Base-by-base conservation (phyloP, 169 alveolate species). In the Eimeria falciformis region DNA sequence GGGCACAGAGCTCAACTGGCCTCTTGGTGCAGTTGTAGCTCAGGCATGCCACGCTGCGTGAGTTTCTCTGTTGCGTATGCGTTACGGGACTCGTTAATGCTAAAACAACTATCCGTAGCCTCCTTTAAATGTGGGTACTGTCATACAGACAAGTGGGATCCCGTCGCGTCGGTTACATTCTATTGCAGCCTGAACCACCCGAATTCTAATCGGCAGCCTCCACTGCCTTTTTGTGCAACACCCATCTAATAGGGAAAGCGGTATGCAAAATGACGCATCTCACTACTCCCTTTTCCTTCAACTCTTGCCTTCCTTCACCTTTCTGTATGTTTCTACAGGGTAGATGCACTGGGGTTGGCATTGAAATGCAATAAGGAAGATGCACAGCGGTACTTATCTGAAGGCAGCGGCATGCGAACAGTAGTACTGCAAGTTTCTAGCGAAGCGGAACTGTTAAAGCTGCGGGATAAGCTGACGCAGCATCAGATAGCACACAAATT, bases 31-130 rank as follows among this genome's bases (percentile, higher is more conserved):
- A 11, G 79, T 95, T 46, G 83, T 92, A 14, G 96, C 97, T 11
- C 97, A 95, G 91, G 96, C 96, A 23, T 94, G 96, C 58, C 97
- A 95, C 29, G 97, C 97, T 43, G 90, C 95, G 89, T 68, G 27
- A 89, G 93, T 17, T 21, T 2, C 55, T 37, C 40, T 33, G 29
- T 62, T 62, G 29, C 2, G 11, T n/a, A n/a, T n/a, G n/a, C n/a
- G n/a, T n/a, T n/a, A n/a, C n/a, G n/a, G n/a, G n/a, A n/a, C n/a
- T n/a, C n/a, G n/a, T n/a, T n/a, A n/a, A n/a, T n/a, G n/a, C n/a
- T n/a, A n/a, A n/a, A n/a, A n/a, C n/a, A n/a, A n/a, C n/a, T n/a
- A n/a, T n/a, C n/a, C n/a, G n/a, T n/a, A n/a, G n/a, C n/a, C n/a
- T n/a, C n/a, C n/a, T n/a, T n/a, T n/a, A n/a, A n/a, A n/a, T n/a